Percentiles rank a stretch among this genome's conserved stretches.
Evolutionary conservation across 2,329 filamentous ascomycete genomes (phyloP).

Genomic region (Cladophialophora immunda): DNA sequence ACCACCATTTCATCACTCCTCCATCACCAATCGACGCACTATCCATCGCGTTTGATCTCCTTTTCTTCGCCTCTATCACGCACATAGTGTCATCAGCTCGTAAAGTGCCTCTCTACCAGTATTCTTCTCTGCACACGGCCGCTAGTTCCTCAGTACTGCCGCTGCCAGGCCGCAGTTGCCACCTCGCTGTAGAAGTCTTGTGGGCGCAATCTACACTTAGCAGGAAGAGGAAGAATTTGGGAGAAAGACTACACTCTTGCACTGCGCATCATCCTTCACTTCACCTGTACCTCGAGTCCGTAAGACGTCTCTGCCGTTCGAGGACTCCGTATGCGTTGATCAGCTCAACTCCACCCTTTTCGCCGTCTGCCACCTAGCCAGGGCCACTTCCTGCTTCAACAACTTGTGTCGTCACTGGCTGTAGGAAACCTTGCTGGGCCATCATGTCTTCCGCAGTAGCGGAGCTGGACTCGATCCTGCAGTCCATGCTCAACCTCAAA

Average conservation of each 20-base stretch:
- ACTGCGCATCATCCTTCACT: slow-evolving; percentile 13
- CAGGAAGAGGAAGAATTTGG: slow-evolving; percentile 21
- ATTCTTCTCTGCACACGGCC: slow-evolving; percentile 23
- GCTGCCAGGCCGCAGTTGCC: slow-evolving; percentile 31
- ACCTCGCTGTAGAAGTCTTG: slow-evolving; percentile 35
- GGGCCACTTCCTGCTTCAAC: slow-evolving; percentile 15
- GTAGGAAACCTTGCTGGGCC: slow-evolving; percentile 36
- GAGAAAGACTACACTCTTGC: slow-evolving; percentile 16
- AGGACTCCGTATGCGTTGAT: slow-evolving; percentile 14
- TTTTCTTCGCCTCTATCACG: slow-evolving; percentile 22
- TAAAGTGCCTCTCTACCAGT: slow-evolving; percentile 27
- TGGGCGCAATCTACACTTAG: slow-evolving; percentile 23
- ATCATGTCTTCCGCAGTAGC: slow-evolving; percentile 83
- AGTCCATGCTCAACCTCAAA: slow-evolving; percentile 90
- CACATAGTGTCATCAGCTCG: slow-evolving; percentile 31
- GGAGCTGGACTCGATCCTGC: slow-evolving; percentile 88
- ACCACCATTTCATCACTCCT: slow-evolving; percentile 16
- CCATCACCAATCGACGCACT: slow-evolving; percentile 17
- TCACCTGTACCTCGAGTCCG: slow-evolving; percentile 27
- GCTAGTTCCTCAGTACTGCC: slow-evolving; percentile 28
- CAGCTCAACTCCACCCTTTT: slow-evolving; percentile 3
- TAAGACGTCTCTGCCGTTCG: slow-evolving; percentile 20
- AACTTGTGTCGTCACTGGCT: slow-evolving; percentile 26
- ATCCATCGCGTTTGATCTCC: slow-evolving; percentile 12
- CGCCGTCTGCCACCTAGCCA: slow-evolving; percentile 18